Evolutionary conservation across 2,329 filamentous ascomycete genomes (phyloP), one percentile per base, ranked within the genome.

Genomic region (Scleromitrula shiraiana): DNA sequence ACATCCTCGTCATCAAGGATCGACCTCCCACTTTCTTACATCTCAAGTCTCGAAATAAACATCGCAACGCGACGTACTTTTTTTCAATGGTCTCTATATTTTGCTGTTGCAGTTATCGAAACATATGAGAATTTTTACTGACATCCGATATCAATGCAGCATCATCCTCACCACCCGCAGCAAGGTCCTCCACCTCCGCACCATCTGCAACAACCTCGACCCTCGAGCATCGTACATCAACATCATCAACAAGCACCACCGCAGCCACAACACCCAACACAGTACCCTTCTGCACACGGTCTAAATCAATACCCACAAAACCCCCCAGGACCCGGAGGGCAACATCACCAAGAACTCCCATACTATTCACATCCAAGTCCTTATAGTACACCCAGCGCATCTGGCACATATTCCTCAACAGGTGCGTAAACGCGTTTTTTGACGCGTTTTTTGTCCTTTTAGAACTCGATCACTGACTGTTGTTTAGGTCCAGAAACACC

Each of bases 291-390:
- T 52, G 69, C 78, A 56, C 79, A 87, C 70, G 75, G 80, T 56
- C 72, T 83, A 59, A 76, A 78, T 59, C 72, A 78, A 60, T 93
- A 93, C 68, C 79, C 83, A 55, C 76, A 81, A 55, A 73, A 80
- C 49, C 74, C 76, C 56, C 81, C 83, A 64, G 73, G 77, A 20
- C 71, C 75, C 50, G 78, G 72, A 62, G 75, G 76, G 37, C 82
- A 83, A 62, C 74, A 76, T 62, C 68, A 76, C 41, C 61, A 81
- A 62, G 85, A 94, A 58, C 70, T 85, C 44, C 76, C 81, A 38
- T 94, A 91, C 68, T 95, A 91, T 68, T 78, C 84, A 50, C 86
- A 93, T 64, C 79, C 85, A 54, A 88, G 82, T 65, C 80, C 87
- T 9, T 95, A 95, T 71, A 89, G 84, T 69, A 84, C 87, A 47